Evolutionary conservation across 352 stramenopile species (phyloP), one percentile per base, ranked within the genome.

Genomic region (Globisporangium alternatum): DNA sequence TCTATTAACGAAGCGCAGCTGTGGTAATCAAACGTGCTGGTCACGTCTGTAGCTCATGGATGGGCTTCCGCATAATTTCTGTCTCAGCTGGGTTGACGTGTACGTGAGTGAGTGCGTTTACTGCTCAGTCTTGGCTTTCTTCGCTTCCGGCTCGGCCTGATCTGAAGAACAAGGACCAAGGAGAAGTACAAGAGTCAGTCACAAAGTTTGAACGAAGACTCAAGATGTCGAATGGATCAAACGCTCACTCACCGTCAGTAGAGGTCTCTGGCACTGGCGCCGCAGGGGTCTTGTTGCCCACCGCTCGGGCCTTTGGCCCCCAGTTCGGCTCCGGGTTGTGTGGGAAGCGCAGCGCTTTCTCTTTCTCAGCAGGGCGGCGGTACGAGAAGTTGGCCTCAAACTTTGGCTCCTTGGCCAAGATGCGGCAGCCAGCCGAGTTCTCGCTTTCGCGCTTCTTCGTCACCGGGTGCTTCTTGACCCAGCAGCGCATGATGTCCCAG

Each of bases 401-500:
- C 59, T 82, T 86, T 8, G 90, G 83, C 65, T 96, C 84, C 65
- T 89, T 90, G 12, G 86, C 74, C 22, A 97, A 64, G 71, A 98
- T 98, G 37, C 93, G 89, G 59, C 74, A 77, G 62, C 89, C 81
- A 3, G 91, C 66, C 25, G 85, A 85, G 63, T 95, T 81, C 60
- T 95, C 72, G 28, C 77, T 71, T 48, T 93, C 82, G 21, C 85
- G 86, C 68, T 97, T 96, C 71, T 93, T 93, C 66, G 89, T 89
- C 25, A 98, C 71, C 22, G 96, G 97, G 81, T 99, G 82, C 60
- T 97, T 88, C 72, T 98, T 97, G 13, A 97, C 94, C 94, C 95
- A 99, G 65, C 85, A 95, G 66, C 97, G 82, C 80, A 99, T 93
- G 61, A 99, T 93, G 76, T 99, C 97, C 96, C 97, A 99, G 54